Evolutionary conservation across 2,329 filamentous ascomycete species (phyloP), one percentile per base, ranked within the genome.

Genomic region (Nothopassalora personata): DNA sequence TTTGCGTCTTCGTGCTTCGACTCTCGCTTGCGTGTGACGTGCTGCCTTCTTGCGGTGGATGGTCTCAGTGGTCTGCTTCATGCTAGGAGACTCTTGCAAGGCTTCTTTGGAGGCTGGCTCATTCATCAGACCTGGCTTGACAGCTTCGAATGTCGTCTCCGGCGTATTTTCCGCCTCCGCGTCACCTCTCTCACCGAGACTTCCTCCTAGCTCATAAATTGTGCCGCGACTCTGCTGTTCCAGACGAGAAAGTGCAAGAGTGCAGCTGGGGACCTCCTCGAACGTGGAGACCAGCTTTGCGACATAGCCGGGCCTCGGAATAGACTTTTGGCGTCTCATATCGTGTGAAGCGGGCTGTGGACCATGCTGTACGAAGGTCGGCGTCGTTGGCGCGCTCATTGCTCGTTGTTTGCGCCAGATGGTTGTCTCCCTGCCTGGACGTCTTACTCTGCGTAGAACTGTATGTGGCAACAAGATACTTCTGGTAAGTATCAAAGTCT

Each of bases 401-500:
- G 52, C 19, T 6, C 34, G 36, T 18, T 43, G 5, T 45, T 15
- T 53, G 31, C 51, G n/a, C 15, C 4, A 5, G 31, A 19, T 28
- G n/a, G 27, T 52, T n/a, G 13, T n/a, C 2, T n/a, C 23, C 23
- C 23, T 36, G 33, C 49, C 2, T 43, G 51, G 33, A 39, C 18
- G 1, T 10, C n/a, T 28, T 7, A 13, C 13, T 30, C 31, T 54
- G 10, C 34, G 52, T 18, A 23, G 7, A 3, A 63, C 34, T 8
- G 58, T 60, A 15, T 30, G 46, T 31, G 62, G 56, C 2, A 64
- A 28, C 7, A 64, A 15, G n/a, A 47, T 30, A 13, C 34, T 56
- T 46, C 62, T 58, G 4, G 58, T 64, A 23, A 64, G 49, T 23
- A 64, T 48, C 10, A 64, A 50, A 11, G 45, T 57, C 33, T 62